A percentile compares a stretch with the other conserved stretches of the same genome.
Conservation (phyloP, 2,329 filamentous ascomycete genomes). For the Verticillium nubilum region DNA sequence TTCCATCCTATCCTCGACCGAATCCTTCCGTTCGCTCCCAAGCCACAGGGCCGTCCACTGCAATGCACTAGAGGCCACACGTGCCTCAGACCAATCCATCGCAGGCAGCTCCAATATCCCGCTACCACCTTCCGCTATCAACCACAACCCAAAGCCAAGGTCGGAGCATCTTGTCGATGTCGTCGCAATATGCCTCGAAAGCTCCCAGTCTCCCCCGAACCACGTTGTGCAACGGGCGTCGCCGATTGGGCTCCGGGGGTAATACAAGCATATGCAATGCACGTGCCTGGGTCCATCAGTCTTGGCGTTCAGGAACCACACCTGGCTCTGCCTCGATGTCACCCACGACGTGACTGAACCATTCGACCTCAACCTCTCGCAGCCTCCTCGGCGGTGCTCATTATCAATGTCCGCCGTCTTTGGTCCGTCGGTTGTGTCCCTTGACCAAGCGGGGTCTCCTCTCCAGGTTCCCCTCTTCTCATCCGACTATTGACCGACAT, state of each 20-base stretch:
- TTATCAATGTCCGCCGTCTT: neutral
- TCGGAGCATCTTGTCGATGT: neutral
- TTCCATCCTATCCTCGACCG: no score
- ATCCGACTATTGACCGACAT: neutral
- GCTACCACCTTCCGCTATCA: neutral
- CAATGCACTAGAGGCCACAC: neutral
- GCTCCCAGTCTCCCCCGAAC: neutral
- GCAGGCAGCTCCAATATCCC: neutral
- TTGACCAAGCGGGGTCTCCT: neutral
- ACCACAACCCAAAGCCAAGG: neutral
- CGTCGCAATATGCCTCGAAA: neutral
- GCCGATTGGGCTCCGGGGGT: constrained; percentile 9
- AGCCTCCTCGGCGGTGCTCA: neutral
- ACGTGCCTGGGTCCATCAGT: neutral
- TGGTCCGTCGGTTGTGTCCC: neutral
- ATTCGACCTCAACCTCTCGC: neutral
- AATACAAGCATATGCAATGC: neutral
- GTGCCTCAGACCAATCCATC: neutral
- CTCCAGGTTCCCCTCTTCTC: neutral
- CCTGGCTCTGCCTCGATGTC: neutral
- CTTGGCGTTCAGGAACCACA: constrained; percentile 10
- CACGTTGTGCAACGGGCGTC: constrained; percentile 8
- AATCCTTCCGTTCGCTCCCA: no score
- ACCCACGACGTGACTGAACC: constrained; percentile 4
- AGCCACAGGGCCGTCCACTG: no score